Evolutionary conservation across 768 basidiomycete species (phyloP).

Genomic region (Leccinum longicurvipes): DNA sequence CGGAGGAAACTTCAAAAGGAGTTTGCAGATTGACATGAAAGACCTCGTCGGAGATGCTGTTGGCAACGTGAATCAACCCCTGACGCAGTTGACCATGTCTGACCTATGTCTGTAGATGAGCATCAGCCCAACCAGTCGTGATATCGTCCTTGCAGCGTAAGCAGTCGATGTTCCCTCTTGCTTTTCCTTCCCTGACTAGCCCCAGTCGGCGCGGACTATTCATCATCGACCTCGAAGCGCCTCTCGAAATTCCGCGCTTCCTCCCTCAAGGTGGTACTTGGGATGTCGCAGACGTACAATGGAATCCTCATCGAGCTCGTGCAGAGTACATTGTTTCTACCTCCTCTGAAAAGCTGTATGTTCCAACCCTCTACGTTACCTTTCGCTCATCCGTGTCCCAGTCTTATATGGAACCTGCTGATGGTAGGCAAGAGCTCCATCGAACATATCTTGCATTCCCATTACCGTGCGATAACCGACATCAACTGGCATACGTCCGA

Average conservation of each 20-base stretch:
- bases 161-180: constrained; percentile 19
- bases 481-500: constrained; percentile 95
- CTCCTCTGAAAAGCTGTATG: constrained; percentile 83
- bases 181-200: not conserved
- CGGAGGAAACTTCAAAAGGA: constrained; percentile 53
- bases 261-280: constrained; percentile 95
- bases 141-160: constrained; percentile 87
- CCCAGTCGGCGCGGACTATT: constrained; percentile 81
- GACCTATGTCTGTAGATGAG: constrained; percentile 61
- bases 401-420: constrained; percentile 93
- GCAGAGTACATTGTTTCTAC: constrained; percentile 86
- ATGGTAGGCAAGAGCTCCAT: constrained; percentile 74
- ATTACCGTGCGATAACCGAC: constrained; percentile 95
- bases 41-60: constrained; percentile 77
- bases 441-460: constrained; percentile 79
- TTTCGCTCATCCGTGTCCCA: constrained; percentile 22
- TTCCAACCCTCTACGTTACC: constrained; percentile 1
- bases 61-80: constrained; percentile 59
- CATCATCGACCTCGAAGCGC: constrained; percentile 90
- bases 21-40: constrained; percentile 77
- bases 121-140: constrained; percentile 83
- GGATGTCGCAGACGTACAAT: constrained; percentile 92
- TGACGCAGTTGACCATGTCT: not conserved
- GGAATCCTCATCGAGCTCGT: constrained; percentile 79
- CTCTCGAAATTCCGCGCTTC: constrained; percentile 84